phyloP scores from a whole-genome alignment of 768 basidiomycete species.

The Myochromella boudieri region DNA sequence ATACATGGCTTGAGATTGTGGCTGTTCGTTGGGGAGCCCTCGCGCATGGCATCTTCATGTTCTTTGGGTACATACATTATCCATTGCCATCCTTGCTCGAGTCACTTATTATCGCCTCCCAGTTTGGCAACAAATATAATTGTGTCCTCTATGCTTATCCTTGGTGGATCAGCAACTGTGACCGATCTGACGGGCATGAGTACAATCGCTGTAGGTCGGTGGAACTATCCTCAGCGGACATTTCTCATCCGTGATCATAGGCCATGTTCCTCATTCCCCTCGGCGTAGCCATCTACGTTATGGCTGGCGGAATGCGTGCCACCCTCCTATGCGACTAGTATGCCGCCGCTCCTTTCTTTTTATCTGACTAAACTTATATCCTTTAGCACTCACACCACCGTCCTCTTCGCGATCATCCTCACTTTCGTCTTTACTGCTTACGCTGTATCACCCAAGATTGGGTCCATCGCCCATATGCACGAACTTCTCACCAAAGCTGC shows the following conservation, averaged over 20 bases:
- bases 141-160: slow-evolving; percentile 82
- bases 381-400: slow-evolving; percentile 77
- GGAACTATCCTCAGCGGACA: too few relatives aligned
- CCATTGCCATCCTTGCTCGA: neutral
- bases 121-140: slow-evolving; percentile 87
- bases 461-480: slow-evolving; percentile 77
- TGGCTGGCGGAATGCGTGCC: slow-evolving; percentile 85
- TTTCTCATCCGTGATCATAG: too few relatives aligned
- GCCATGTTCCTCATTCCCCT: slow-evolving; percentile 89
- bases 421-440: slow-evolving; percentile 78
- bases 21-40: slow-evolving; percentile 74
- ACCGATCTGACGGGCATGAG: slow-evolving; percentile 86
- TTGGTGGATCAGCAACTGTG: slow-evolving; percentile 87
- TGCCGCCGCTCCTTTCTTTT: slow-evolving; percentile 25
- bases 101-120: neutral
- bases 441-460: slow-evolving; percentile 76
- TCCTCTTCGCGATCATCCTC: slow-evolving; percentile 86
- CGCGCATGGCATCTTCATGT: slow-evolving; percentile 85
- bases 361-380: neutral
- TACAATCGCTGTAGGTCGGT: slow-evolving; percentile 58
- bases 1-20: slow-evolving; percentile 90
- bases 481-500: slow-evolving; percentile 68
- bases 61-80: slow-evolving; percentile 73
- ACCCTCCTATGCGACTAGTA: slow-evolving; percentile 86
- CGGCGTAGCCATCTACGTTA: slow-evolving; percentile 86